Percentiles rank a stretch among this genome's conserved stretches.
Conservation (phyloP, 192 early-diverging fungal genomes). For the Mortierella antarctica region DNA sequence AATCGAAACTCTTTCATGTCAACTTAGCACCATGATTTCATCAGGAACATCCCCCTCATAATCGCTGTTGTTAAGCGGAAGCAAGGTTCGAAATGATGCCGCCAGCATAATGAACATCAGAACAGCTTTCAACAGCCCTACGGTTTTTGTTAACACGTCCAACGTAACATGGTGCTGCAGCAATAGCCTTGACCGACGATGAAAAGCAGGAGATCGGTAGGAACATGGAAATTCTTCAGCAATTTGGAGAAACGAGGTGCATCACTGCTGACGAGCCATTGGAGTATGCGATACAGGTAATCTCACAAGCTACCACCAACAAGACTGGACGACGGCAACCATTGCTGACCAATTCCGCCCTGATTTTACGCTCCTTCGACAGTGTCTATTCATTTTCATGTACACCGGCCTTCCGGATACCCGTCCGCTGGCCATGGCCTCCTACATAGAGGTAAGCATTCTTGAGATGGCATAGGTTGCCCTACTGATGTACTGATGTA, state of each 20-base stretch:
- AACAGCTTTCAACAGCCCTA: too few species aligned
- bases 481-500: background rate
- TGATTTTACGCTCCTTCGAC: background rate
- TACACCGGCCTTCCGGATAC: constrained; percentile 23
- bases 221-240: constrained; percentile 20
- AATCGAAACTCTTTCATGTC: background rate
- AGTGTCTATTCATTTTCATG: constrained; percentile 37
- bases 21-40: constrained; percentile 23
- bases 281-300: constrained; percentile 32
- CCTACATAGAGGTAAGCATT: constrained; percentile 34
- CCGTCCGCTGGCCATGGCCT: constrained; percentile 18
- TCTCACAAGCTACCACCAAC: background rate
- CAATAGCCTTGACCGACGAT: constrained; percentile 20
- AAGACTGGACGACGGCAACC: background rate
- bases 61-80: constrained; percentile 20
- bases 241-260: constrained; percentile 33
- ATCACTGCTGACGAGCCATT: background rate
- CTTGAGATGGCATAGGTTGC: too few species aligned
- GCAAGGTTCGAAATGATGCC: constrained; percentile 9
- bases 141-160: too few species aligned
- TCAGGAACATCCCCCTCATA: constrained; percentile 21
- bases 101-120: background rate
- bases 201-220: constrained; percentile 13
- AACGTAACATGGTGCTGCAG: constrained; percentile 6
- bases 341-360: constrained; percentile 1